A percentile compares a stretch with the other conserved stretches of the same genome.
These are phyloP conservation scores for Quillaja saponaria DNA, from an alignment of 306 rosid genomes.

Conservation along the genomic window DNA sequence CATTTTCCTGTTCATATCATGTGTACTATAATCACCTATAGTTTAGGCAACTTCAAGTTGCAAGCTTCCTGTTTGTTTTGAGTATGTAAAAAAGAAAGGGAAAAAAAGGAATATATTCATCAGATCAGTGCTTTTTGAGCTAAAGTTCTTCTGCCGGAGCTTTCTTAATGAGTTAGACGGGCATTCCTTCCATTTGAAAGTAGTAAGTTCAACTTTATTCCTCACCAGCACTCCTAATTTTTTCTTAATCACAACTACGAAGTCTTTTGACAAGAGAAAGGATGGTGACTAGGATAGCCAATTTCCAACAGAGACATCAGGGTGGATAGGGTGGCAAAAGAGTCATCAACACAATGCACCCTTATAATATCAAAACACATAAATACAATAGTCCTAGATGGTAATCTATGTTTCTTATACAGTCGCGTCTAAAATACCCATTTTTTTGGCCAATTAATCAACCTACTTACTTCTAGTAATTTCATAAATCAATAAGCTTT, in stretches of 20 bases:
- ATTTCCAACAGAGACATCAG: background rate
- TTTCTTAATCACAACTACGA: conserved; percentile 18
- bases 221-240: conserved; percentile 9
- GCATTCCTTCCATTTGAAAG: conserved; percentile 1
- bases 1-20: conserved; percentile 1
- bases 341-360: background rate
- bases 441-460: too few species aligned
- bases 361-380: background rate
- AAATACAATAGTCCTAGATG: background rate
- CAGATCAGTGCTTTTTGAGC: background rate
- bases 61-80: conserved; percentile 2
- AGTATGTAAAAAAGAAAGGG: background rate
- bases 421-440: background rate
- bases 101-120: conserved; percentile 12
- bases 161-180: conserved; percentile 9
- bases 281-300: background rate
- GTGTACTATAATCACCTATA: background rate
- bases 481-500: too few species aligned
- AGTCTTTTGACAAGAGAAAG: conserved; percentile 17
- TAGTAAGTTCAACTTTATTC: background rate
- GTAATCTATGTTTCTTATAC: background rate
- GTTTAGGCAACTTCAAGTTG: background rate
- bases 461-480: conserved; percentile 4
- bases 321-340: background rate
- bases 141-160: background rate